Evolutionary conservation across 1,139 yeast species (phyloP).

Genomic region (Yamadazyma taylorii): DNA sequence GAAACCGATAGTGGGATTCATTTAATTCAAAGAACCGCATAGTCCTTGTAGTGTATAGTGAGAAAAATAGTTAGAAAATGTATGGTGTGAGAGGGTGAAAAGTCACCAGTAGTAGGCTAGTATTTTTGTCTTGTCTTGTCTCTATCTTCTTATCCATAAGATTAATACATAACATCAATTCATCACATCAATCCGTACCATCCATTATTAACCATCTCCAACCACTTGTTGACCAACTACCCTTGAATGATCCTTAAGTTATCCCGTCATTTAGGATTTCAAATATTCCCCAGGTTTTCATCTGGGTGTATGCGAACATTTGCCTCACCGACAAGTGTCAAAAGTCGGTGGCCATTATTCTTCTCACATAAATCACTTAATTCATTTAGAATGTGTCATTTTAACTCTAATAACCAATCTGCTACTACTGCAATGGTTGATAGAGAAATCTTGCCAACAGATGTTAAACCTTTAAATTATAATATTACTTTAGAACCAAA

Average conservation of each 20-base stretch:
- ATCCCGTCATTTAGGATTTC: not conserved
- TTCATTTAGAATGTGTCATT: conserved; percentile 1
- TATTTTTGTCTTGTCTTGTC: not conserved
- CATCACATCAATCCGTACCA: not conserved
- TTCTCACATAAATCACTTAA: not conserved
- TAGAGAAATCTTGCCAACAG: conserved; percentile 70
- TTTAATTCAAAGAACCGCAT: conserved; percentile 80
- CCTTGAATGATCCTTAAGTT: not conserved
- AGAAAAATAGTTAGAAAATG: not conserved
- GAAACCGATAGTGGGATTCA: conserved; percentile 94
- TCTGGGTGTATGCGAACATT: no score
- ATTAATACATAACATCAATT: not conserved
- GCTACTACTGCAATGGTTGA: conserved; percentile 20
- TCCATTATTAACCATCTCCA: not conserved
- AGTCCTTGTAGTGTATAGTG: conserved; percentile 8
- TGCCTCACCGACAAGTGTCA: no score
- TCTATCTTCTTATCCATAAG: no score
- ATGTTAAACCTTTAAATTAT: conserved; percentile 73
- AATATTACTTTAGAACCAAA: conserved; percentile 72
- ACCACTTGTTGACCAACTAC: not conserved
- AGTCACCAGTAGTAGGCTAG: no score
- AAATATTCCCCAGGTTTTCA: no score
- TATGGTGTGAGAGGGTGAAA: no score
- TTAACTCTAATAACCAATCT: not conserved
- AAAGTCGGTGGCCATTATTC: no score